Conservation (phyloP, 345 rosid genomes). For the Eucalyptus cloeziana region DNA sequence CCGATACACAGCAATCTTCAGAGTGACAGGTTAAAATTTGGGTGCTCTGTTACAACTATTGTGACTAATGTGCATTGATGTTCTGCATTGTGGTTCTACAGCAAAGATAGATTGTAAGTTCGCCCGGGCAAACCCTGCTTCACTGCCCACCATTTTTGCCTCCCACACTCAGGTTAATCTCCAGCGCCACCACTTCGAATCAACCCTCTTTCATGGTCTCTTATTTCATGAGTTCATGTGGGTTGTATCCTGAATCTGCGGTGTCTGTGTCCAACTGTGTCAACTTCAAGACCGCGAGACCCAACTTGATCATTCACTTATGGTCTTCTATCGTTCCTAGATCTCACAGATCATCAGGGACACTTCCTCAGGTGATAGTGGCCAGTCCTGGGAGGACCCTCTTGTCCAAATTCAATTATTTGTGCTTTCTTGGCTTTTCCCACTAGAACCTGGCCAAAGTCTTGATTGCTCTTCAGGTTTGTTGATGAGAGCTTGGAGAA, state of each 20-base stretch:
- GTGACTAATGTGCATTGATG: background rate
- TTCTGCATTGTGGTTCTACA: background rate
- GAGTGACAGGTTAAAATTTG: background rate
- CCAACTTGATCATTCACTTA: background rate
- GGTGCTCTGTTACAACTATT: background rate
- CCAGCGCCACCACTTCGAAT: background rate
- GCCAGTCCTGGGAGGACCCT: conserved; percentile 1
- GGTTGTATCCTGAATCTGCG: background rate
- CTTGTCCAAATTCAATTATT: conserved; percentile 17
- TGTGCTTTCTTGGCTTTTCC: conserved; percentile 13
- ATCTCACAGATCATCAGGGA: background rate
- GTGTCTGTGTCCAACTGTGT: background rate
- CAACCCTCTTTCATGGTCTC: background rate
- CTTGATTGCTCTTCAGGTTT: background rate
- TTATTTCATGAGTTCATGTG: background rate
- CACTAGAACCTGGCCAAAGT: background rate
- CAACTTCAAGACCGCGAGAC: background rate
- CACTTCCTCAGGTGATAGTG: background rate
- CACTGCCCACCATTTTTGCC: background rate
- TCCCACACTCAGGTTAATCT: background rate
- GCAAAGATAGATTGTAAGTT: background rate
- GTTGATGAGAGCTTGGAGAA: background rate
- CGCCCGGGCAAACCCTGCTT: background rate
- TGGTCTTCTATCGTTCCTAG: conserved; percentile 6
- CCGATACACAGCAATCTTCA: background rate